These are phyloP conservation scores for Fusarium oxysporum DNA, from an alignment of 2,329 filamentous ascomycete genomes.

Conservation along the genomic window DNA sequence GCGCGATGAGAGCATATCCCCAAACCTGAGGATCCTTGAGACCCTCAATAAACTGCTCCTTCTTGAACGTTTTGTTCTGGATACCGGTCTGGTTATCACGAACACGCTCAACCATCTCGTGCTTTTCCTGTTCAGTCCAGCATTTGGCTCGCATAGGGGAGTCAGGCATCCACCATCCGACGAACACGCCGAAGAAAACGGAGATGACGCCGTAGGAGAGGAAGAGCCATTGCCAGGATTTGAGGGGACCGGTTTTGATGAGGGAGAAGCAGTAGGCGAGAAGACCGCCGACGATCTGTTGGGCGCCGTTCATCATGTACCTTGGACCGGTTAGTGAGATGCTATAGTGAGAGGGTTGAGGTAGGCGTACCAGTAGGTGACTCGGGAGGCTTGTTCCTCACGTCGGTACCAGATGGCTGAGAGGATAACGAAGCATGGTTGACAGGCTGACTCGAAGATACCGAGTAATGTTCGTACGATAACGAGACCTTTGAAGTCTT, in stretches of 20 bases:
- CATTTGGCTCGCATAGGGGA: constrained; percentile 78
- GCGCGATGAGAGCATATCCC: constrained; percentile 72
- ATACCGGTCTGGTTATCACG: constrained; percentile 71
- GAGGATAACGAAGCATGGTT: constrained; percentile 75
- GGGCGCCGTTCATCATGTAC: constrained; percentile 79
- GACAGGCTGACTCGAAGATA: constrained; percentile 77
- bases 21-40: constrained; percentile 74
- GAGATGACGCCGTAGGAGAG: constrained; percentile 73
- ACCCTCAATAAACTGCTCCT: constrained; percentile 61
- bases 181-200: constrained; percentile 73
- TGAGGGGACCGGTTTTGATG: constrained; percentile 64
- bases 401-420: constrained; percentile 78
- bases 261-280: constrained; percentile 73
- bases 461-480: constrained; percentile 74
- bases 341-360: fast-evolving
- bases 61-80: constrained; percentile 64
- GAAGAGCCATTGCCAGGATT: constrained; percentile 77
- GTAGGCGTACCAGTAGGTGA: constrained; percentile 72
- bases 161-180: constrained; percentile 73
- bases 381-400: constrained; percentile 73
- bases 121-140: constrained; percentile 74
- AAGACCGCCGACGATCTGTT: constrained; percentile 78
- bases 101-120: constrained; percentile 70
- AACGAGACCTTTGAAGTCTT: constrained; percentile 70
- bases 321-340: fast-evolving